Evolutionary conservation across 192 early-diverging fungal species (phyloP), one percentile per base, ranked within the genome.

Genomic region (Backusella liffmaniae): DNA sequence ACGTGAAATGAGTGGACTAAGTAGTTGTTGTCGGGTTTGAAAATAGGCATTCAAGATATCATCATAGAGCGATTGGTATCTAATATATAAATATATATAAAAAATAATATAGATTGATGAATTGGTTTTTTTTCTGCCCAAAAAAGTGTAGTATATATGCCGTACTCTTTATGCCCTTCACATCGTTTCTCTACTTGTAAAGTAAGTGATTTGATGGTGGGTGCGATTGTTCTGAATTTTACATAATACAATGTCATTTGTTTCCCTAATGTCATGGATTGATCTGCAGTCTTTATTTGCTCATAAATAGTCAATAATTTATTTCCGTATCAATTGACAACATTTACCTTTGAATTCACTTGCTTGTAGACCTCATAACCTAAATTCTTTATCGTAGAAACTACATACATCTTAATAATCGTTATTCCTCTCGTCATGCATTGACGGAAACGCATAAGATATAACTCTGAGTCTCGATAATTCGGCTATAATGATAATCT

Each of bases 361-460:
- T 89, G 90, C 78, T 92, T 93, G 37, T 84, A 77, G 12, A 92
- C 84, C 35, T 95, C 92, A 23, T 79, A 79, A 2, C 84, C 86
- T 30, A 96, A 78, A 16, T 80, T 82, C 30, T 93, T 88, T 79
- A 97, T 83, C 4, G 85, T 86, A 37, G 88, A 88, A 32, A 96
- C 90, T 74, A 92, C 90, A 70, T 95, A 87, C 88, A 96, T 92
- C 77, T 98, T 98, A 79, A 99, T 96, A 41, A 98, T 83, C 23
- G 96, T 91, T 82, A 99, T 90, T 6, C 92, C 94, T 32, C 94
- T 90, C n/a, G 96, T 96, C 85, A 97, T 92, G 81, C 96, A 97
- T 77, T 98, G 96, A 21, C 93, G 85, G 79, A 96, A 98, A 23
- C 96, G 88, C 93, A 97, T 95, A 37, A 93, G 85, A 77, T 97